phyloP scores from a whole-genome alignment of 768 basidiomycete genomes.

The Termitomyces sp. region DNA sequence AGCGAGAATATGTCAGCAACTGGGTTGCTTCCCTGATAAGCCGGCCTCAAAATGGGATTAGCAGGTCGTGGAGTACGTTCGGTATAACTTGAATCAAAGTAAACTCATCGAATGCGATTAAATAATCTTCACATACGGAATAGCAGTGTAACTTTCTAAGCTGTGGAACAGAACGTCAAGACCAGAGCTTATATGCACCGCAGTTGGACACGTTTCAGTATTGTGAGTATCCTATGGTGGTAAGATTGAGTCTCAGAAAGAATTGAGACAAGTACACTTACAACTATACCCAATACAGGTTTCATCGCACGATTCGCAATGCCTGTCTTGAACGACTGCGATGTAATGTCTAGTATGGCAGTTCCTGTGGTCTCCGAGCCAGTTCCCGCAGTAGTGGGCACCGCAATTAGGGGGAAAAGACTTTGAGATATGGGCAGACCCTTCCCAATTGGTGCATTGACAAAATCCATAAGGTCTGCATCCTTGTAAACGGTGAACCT shows the following conservation, averaged over 20 bases:
- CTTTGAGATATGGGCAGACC: conserved; percentile 74
- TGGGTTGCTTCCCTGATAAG: conserved; percentile 91
- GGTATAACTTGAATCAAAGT: conserved; percentile 54
- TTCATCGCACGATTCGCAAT: conserved; percentile 91
- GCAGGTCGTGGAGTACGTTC: conserved; percentile 85
- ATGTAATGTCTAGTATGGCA: conserved; percentile 90
- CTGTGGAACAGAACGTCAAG: conserved; percentile 96
- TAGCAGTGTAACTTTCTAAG: conserved; percentile 90
- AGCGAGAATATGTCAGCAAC: conserved; percentile 94
- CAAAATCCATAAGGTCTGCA: conserved; percentile 90
- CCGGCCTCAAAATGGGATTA: conserved; percentile 87
- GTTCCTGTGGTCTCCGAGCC: conserved; percentile 95
- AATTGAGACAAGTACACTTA: conserved; percentile 18
- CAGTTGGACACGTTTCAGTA: conserved; percentile 87
- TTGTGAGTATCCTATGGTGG: conserved; percentile 67
- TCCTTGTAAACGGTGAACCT: conserved; percentile 91
- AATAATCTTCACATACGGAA: conserved; percentile 61
- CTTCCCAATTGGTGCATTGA: conserved; percentile 94
- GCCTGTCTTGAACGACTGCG: conserved; percentile 91
- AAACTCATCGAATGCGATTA: conserved; percentile 1
- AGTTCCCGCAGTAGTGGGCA: conserved; percentile 74
- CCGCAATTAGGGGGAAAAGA: conserved; percentile 80
- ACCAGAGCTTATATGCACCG: conserved; percentile 91
- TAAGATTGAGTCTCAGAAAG: neutral
- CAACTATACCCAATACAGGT: conserved; percentile 77